Conservation (phyloP, 352 stramenopile genomes). For the Globisporangium carolinianum region DNA sequence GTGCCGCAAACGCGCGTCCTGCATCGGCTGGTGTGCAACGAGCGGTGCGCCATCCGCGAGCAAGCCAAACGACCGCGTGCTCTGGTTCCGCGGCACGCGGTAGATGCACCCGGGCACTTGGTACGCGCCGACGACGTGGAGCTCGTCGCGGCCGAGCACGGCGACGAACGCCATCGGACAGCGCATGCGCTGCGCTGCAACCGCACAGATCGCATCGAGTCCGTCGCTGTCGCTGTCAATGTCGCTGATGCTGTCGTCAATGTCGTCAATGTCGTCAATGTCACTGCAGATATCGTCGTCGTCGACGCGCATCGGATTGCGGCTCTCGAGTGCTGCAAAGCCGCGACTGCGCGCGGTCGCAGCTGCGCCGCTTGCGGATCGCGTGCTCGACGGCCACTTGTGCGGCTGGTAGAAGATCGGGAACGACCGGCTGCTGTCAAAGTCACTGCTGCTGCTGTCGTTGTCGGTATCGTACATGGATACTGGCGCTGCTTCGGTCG, state of each 20-base stretch:
- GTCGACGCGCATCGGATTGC: too few relatives aligned
- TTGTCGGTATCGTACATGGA: too few relatives aligned
- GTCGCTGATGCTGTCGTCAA: slow-evolving; percentile 15
- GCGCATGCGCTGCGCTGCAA: slow-evolving; percentile 34
- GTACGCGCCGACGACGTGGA: slow-evolving; percentile 35
- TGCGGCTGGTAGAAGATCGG: slow-evolving; percentile 5
- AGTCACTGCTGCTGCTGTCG: background rate
- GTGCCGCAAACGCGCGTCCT: slow-evolving; percentile 25
- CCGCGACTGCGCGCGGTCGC: slow-evolving; percentile 12
- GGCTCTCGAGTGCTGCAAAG: background rate
- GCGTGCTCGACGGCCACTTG: background rate
- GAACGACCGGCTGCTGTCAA: background rate
- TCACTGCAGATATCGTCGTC: too few relatives aligned
- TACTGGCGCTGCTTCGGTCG: background rate
- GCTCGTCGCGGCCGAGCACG: slow-evolving; percentile 15
- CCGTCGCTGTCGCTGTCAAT: slow-evolving; percentile 13
- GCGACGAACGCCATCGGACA: slow-evolving; percentile 45
- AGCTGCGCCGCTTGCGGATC: slow-evolving; percentile 11
- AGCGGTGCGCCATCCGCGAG: slow-evolving; percentile 19
- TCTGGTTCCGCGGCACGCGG: slow-evolving; percentile 11
- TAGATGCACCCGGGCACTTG: slow-evolving; percentile 7
- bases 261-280: slow-evolving; percentile 17
- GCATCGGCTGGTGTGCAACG: slow-evolving; percentile 32
- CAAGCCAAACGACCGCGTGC: slow-evolving; percentile 12
- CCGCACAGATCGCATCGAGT: slow-evolving; percentile 52